These are phyloP conservation scores for Astrothelium macrocarpum DNA, from an alignment of 495 filamentous ascomycete genomes.

Conservation along the genomic window DNA sequence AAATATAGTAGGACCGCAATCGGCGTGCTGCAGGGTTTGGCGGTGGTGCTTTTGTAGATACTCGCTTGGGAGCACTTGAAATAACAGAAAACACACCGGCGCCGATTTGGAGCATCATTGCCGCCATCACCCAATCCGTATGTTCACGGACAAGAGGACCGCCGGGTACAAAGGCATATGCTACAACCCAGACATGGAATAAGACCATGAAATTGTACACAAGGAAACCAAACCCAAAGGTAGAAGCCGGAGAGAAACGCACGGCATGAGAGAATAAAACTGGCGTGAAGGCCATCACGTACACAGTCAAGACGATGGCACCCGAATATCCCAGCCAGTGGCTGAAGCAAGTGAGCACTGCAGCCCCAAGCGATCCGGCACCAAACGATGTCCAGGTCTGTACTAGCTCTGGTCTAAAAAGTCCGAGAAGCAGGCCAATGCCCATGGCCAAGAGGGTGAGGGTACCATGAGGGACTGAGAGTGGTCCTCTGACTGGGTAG, in stretches of 20 bases:
- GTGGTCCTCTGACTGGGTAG: constrained; percentile 81
- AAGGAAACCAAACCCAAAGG: constrained; percentile 80
- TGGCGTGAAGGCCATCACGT: constrained; percentile 71
- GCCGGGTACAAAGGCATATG: constrained; percentile 98
- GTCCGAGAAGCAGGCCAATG: constrained; percentile 64
- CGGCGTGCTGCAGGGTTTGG: constrained; percentile 44
- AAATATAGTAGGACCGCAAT: constrained; percentile 61
- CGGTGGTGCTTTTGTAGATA: constrained; percentile 39
- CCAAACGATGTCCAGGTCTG: constrained; percentile 76
- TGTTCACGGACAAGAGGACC: constrained; percentile 87
- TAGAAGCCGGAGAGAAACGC: constrained; percentile 59
- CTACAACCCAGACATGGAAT: constrained; percentile 96
- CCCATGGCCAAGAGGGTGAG: constrained; percentile 81
- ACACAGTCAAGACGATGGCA: constrained; percentile 61
- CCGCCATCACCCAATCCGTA: constrained; percentile 88
- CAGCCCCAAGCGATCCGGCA: constrained; percentile 66
- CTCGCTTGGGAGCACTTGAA: constrained; percentile 14
- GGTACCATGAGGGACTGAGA: constrained; percentile 80
- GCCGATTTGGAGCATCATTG: constrained; percentile 75
- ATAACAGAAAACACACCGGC: constrained; percentile 72
- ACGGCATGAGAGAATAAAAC: constrained; percentile 68
- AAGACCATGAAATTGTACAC: constrained; percentile 86
- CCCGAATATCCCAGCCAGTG: constrained; percentile 92
- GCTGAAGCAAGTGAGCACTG: constrained; percentile 63
- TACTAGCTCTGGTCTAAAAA: constrained; percentile 59